phyloP scores from a whole-genome alignment of 306 rosid genomes.

The Gillenia trifoliata region DNA sequence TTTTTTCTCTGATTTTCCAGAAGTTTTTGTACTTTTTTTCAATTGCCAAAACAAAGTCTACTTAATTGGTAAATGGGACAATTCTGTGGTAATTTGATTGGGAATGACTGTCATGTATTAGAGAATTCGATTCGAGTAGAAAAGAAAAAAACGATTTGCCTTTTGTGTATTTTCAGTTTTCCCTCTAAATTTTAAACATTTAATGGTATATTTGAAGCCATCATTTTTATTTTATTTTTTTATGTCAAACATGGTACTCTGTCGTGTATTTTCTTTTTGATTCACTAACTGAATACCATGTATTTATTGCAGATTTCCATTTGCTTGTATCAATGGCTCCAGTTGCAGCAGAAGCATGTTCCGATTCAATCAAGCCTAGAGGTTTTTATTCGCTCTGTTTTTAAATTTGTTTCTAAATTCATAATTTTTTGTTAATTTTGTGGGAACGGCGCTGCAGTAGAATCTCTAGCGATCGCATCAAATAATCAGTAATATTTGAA shows the following conservation, averaged over 20 bases:
- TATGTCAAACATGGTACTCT: not conserved
- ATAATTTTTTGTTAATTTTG: not conserved
- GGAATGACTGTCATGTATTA: too few species aligned
- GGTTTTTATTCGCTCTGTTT: conserved; percentile 40
- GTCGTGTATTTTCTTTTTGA: not conserved
- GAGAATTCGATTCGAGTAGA: too few species aligned
- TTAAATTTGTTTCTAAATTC: not conserved
- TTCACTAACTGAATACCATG: not conserved
- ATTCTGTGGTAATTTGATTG: too few species aligned
- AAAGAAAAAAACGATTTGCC: too few species aligned
- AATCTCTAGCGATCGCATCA: not conserved
- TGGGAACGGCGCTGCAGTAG: not conserved
- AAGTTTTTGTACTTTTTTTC: not conserved
- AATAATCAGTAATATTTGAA: not conserved
- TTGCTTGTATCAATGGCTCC: conserved; percentile 56
- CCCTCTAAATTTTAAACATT: not conserved
- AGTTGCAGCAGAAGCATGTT: conserved; percentile 36
- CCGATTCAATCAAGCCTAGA: conserved; percentile 70
- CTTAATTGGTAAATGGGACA: not conserved
- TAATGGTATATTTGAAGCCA: not conserved
- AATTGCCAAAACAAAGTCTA: not conserved
- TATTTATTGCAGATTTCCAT: conserved; percentile 34
- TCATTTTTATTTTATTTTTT: too few species aligned
- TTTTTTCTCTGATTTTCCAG: not conserved
- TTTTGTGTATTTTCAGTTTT: not conserved